phyloP scores from a whole-genome alignment of 2,329 filamentous ascomycete species.

The Clonostachys rhizophaga region DNA sequence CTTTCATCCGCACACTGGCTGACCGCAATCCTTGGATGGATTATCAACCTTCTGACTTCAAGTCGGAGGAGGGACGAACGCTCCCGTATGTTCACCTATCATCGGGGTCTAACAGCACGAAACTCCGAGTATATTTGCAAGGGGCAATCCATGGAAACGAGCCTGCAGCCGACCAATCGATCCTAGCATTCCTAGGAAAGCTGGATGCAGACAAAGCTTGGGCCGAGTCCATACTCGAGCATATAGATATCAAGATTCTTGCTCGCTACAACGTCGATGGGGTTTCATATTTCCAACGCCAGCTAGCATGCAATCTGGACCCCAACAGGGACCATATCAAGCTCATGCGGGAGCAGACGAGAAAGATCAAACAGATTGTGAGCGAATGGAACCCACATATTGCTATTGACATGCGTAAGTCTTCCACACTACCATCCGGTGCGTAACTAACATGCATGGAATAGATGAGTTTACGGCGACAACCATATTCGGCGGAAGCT shows the following conservation, averaged over 20 bases:
- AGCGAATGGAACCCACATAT: conserved; percentile 14
- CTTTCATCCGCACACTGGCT: conserved; percentile 16
- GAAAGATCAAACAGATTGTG: conserved; percentile 15
- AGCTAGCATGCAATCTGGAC: conserved; percentile 15
- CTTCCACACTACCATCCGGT: background rate
- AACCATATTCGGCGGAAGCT: conserved; percentile 11
- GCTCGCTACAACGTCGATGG: conserved; percentile 20
- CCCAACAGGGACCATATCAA: conserved; percentile 19
- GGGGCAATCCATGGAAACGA: conserved; percentile 20
- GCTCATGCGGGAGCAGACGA: conserved; percentile 13
- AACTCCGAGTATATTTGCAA: conserved; percentile 16
- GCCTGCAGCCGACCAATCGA: conserved; percentile 15
- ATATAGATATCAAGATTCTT: conserved; percentile 18
- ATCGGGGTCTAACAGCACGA: conserved; percentile 3
- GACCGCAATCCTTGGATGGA: conserved; percentile 16
- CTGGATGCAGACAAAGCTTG: conserved; percentile 15
- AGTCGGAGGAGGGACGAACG: conserved; percentile 14
- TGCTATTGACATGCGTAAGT: conserved; percentile 13
- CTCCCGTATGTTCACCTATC: conserved; percentile 7
- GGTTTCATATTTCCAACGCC: conserved; percentile 16
- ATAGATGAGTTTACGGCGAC: conserved; percentile 16
- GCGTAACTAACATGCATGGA: background rate
- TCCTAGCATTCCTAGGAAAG: conserved; percentile 16
- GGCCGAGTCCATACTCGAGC: conserved; percentile 13
- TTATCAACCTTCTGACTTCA: conserved; percentile 16